These are phyloP conservation scores for Rosa hybrid DNA, from an alignment of 331 rosid species.

Conservation along the genomic window DNA sequence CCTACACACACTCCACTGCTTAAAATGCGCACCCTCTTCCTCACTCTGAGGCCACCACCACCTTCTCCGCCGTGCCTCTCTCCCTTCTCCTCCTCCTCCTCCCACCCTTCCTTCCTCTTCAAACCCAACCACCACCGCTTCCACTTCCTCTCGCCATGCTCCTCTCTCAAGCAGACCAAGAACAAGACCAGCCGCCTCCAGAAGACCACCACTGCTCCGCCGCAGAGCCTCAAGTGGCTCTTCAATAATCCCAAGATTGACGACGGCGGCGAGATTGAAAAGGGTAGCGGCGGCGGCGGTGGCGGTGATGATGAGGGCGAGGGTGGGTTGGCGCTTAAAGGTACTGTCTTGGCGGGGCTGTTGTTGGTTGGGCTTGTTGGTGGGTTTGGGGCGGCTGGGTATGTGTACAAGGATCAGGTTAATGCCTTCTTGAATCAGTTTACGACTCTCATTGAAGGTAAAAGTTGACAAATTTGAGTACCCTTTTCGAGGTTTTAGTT, in stretches of 20 bases:
- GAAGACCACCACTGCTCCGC: constrained; percentile 41
- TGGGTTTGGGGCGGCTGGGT: constrained; percentile 74
- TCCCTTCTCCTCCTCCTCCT: constrained; percentile 26
- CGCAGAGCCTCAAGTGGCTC: constrained; percentile 53
- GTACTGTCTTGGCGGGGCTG: constrained; percentile 77
- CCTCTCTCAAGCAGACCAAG: constrained; percentile 80
- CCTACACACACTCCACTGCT: constrained; percentile 9
- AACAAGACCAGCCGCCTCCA: constrained; percentile 38
- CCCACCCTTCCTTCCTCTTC: constrained; percentile 43
- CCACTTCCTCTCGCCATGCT: constrained; percentile 64
- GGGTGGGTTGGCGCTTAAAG: constrained; percentile 51
- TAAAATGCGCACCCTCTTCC: constrained; percentile 64
- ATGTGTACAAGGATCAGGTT: constrained; percentile 70
- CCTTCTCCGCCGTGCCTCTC: constrained; percentile 46
- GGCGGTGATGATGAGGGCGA: constrained; percentile 10
- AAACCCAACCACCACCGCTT: constrained; percentile 48
- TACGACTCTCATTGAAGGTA: constrained; percentile 80
- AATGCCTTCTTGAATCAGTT: constrained; percentile 67
- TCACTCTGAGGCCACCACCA: constrained; percentile 36
- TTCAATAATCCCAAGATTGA: constrained; percentile 51
- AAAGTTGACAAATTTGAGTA: background rate
- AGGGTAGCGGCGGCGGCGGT: background rate
- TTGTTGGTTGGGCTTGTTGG: constrained; percentile 76
- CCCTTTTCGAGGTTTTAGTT: background rate
- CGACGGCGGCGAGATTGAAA: constrained; percentile 20